A percentile compares a stretch with the other conserved stretches of the same genome.
These are phyloP conservation scores for Diutina ranongensis DNA, from an alignment of 1,139 yeast species.

Conservation along the genomic window DNA sequence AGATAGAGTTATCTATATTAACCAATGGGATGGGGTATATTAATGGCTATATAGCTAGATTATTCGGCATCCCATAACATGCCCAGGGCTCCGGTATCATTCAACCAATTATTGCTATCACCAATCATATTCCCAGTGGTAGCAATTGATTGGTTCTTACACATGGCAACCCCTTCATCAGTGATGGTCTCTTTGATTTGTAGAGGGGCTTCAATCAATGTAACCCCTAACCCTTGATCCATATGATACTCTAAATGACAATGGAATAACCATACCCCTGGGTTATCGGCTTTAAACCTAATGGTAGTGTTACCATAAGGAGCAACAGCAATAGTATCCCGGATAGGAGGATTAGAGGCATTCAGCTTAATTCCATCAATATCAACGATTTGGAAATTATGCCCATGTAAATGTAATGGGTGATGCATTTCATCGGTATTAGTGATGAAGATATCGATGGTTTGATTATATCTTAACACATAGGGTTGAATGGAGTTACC, in stretches of 20 bases:
- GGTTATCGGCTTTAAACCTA: not conserved
- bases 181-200: not conserved
- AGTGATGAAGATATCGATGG: not conserved
- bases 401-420: constrained; percentile 1
- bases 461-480: not conserved
- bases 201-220: not conserved
- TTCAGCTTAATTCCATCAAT: not conserved
- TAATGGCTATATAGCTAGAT: no score
- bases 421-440: constrained; percentile 1
- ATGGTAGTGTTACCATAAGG: not conserved
- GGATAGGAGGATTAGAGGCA: not conserved
- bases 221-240: not conserved
- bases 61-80: not conserved
- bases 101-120: not conserved
- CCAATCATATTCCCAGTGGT: not conserved
- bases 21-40: no score
- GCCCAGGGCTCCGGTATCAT: not conserved
- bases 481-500: not conserved
- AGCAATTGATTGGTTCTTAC: not conserved
- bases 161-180: not conserved
- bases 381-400: not conserved
- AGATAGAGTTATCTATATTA: no score
- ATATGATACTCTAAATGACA: constrained; percentile 4
- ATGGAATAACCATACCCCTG: constrained; percentile 1
- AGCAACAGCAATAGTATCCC: not conserved